Evolutionary conservation across 1,139 yeast species (phyloP).

Genomic region (Sugiyamaella novakii): DNA sequence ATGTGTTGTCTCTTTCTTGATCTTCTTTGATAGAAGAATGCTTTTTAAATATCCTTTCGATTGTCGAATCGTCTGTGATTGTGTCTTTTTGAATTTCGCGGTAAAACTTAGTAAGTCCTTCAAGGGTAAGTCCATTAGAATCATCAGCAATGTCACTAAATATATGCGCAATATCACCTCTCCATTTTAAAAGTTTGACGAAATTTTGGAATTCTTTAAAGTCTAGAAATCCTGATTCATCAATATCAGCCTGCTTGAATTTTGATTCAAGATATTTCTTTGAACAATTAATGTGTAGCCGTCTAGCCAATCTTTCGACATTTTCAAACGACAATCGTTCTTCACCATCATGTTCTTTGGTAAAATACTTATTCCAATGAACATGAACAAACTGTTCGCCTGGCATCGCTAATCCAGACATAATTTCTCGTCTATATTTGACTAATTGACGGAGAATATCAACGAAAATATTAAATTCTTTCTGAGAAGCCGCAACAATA

Average conservation of each 20-base stretch:
- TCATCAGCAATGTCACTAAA: constrained; percentile 40
- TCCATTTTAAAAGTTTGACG: constrained; percentile 55
- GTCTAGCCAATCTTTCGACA: constrained; percentile 62
- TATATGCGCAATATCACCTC: constrained; percentile 53
- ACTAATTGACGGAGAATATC: constrained; percentile 51
- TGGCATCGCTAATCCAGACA: constrained; percentile 56
- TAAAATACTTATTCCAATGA: constrained; percentile 57
- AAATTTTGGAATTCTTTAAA: constrained; percentile 75
- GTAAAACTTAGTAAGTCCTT: constrained; percentile 53
- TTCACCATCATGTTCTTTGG: constrained; percentile 44
- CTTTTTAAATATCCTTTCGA: constrained; percentile 49
- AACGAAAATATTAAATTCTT: constrained; percentile 60
- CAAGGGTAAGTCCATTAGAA: constrained; percentile 37
- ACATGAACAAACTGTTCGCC: constrained; percentile 57
- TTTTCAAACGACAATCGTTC: constrained; percentile 65
- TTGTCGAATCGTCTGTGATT: constrained; percentile 35
- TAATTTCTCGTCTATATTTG: constrained; percentile 52
- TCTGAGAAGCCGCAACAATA: constrained; percentile 66
- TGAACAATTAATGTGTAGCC: constrained; percentile 69
- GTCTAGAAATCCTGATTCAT: constrained; percentile 51
- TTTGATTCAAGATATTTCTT: constrained; percentile 43
- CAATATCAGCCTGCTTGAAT: constrained; percentile 55
- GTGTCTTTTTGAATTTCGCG: constrained; percentile 54
- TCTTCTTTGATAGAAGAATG: constrained; percentile 41
- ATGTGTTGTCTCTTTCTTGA: not conserved